These are phyloP conservation scores for Westerdykella aurantiaca DNA, from an alignment of 2,329 filamentous ascomycete genomes.

Conservation along the genomic window DNA sequence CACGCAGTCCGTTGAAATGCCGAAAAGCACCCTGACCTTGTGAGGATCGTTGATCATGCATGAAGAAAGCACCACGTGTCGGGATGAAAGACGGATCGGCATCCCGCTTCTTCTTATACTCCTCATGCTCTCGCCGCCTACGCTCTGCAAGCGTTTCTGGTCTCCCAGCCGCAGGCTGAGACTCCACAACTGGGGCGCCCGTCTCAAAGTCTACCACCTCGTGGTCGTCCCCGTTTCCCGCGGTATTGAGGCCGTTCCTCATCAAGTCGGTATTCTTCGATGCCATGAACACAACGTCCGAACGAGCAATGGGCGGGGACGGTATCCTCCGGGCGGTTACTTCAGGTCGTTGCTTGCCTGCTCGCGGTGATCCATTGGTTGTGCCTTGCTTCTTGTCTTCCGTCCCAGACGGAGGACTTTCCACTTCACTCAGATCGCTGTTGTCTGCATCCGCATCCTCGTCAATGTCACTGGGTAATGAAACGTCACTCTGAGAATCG, in stretches of 20 bases:
- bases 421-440: constrained; percentile 52
- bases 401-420: constrained; percentile 34
- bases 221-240: constrained; percentile 36
- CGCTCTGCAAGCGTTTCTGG: constrained; percentile 61
- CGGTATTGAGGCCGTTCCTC: constrained; percentile 53
- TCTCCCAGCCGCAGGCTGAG: constrained; percentile 38
- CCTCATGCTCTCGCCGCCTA: constrained; percentile 79
- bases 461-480: constrained; percentile 52
- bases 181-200: constrained; percentile 25
- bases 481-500: constrained; percentile 59
- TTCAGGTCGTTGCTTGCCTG: constrained; percentile 27
- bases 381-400: constrained; percentile 35
- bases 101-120: constrained; percentile 81
- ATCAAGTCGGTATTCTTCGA: constrained; percentile 55
- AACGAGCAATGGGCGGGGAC: constrained; percentile 33
- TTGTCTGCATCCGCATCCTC: constrained; percentile 55
- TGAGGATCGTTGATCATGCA: constrained; percentile 87
- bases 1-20: constrained; percentile 57
- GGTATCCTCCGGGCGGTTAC: constrained; percentile 23
- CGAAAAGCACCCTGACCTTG: constrained; percentile 72
- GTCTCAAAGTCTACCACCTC: constrained; percentile 51
- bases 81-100: constrained; percentile 90
- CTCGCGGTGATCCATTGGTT: constrained; percentile 29
- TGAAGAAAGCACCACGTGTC: constrained; percentile 90
- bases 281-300: constrained; percentile 38